These are phyloP conservation scores for Plantago major DNA, from an alignment of 257 asterid species.

Conservation along the genomic window DNA sequence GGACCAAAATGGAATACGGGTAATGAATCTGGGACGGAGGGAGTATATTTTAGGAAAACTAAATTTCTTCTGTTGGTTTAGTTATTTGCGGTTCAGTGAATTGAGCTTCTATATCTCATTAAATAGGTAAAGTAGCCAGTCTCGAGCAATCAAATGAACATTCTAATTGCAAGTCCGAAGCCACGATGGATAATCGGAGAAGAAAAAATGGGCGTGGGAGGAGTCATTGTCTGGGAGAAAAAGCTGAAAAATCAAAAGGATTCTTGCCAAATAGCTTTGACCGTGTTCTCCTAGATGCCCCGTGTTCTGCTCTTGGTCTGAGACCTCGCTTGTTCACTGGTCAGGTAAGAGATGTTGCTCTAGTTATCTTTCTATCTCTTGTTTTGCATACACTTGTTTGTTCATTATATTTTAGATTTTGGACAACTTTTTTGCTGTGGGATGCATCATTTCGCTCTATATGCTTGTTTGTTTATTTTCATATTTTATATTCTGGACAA, in stretches of 20 bases:
- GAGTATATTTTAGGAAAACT: no score
- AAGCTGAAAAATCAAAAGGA: conserved; percentile 76
- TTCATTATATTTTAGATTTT: not conserved
- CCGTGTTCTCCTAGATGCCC: conserved; percentile 98
- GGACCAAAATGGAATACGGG: no score
- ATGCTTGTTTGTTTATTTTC: not conserved
- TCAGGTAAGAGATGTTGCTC: conserved; percentile 49
- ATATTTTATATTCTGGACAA: not conserved
- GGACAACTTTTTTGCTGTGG: not conserved
- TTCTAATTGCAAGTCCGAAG: conserved; percentile 52
- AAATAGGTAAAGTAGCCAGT: conserved; percentile 29
- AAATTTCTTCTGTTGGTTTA: no score
- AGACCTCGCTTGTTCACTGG: conserved; percentile 91
- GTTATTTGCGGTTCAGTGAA: not conserved
- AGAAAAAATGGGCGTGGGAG: conserved; percentile 85
- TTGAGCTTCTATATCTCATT: conserved; percentile 13
- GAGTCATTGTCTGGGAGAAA: conserved; percentile 56
- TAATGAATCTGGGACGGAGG: no score
- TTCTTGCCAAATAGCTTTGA: conserved; percentile 86
- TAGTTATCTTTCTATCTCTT: conserved; percentile 10
- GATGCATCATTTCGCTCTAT: no score
- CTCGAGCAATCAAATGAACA: conserved; percentile 35
- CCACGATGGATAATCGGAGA: conserved; percentile 44
- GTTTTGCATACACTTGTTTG: conserved; percentile 4
- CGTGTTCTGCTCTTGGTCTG: conserved; percentile 98